Base-by-base conservation (phyloP, 495 filamentous ascomycete genomes). In the Penicillium egyptiacum region DNA sequence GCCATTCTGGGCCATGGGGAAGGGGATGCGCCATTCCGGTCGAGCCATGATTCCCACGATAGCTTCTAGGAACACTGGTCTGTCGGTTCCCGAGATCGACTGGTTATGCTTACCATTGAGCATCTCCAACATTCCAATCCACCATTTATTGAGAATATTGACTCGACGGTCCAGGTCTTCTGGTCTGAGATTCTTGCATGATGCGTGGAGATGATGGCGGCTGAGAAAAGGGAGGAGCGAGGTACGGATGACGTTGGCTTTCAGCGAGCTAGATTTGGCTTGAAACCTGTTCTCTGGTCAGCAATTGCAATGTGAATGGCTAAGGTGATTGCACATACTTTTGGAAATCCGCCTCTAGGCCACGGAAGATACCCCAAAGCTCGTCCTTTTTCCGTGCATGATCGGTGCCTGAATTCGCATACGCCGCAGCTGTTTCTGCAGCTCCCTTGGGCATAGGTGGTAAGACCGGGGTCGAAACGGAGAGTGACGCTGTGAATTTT, bases 101-200 rank as follows among this genome's bases (percentile, higher is more conserved):
- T 87, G 81, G 57, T 86, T 85, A 60, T 88, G 77, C 58, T 80
- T 84, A 60, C 86, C 87, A 64, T 92, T 86, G 42, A 97, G 81
- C 78, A 96, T 86, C 55, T 92, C 91, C 42, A 98, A 72, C 44
- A 98, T 79, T 8, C 88, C 92, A 37, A 83, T 90, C 94, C 94
- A 98, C 94, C 94, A 98, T 67, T 91, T 94, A 64, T 96, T 91
- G 41, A 98, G 76, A 35, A 95, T 88, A 37, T 85, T 85, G 5
- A 89, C 82, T 54, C 94, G 80, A 35, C 90, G 83, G 57, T 98
- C 94, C 41, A 98, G 71, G 67, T 96, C 91, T 76, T 97, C 94
- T 6, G 91, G 80, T 30, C 83, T 75, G 25, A 92, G 70, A 47
- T 79, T 80, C 59, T 77, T 79, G 59, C 84, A 87, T 5, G 89